Evolutionary conservation across 1,284 basidiomycete genomes (phyloP), one percentile per base, ranked within the genome.

Genomic region (Cerrena zonata): DNA sequence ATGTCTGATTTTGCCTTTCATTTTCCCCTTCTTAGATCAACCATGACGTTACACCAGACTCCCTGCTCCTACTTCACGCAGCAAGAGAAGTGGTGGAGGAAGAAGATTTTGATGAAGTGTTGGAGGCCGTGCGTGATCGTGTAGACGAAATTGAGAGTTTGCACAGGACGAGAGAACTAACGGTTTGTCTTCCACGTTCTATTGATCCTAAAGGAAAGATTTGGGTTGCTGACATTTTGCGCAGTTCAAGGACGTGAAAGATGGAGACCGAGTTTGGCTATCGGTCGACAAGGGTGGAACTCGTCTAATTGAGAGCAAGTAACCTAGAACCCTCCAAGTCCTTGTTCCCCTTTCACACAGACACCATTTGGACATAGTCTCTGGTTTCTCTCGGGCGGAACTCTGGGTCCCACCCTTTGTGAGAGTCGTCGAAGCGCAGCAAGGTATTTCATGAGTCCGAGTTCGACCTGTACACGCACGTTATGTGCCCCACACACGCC

Each of bases 1-100:
- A 51, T 23, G 43, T 37, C 30, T 34, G 19, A 51, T 39, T 45
- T 4, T 21, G 27, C 25, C 22, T 11, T 23, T 24, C 25, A 26
- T 26, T 38, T 44, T n/a, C n/a, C n/a, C n/a, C n/a, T n/a, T n/a
- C n/a, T n/a, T 60, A 86, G 86, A 76, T 84, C 26, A 68, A 88
- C 57, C 85, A 89, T 63, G 78, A 89, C 51, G 84, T 92, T 13
- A 81, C 84, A 40, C 85, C 87, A 13, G 90, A 91, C 66, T 90
- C 84, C 1, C 79, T 86, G 70, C 71, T 89, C 27, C 78, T 88
- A 43, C 72, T 91, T 4, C 79, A 80, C 51, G 84, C 86, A 25
- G 84, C 84, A 11, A 73, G 76, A 53, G 73, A 85, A 57, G 82
- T 91, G 10, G 81, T 85, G 25, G 72, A 80, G 27, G 79, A 80